Conservation (phyloP, 768 basidiomycete species). For the Xanthoconium stramineum region DNA sequence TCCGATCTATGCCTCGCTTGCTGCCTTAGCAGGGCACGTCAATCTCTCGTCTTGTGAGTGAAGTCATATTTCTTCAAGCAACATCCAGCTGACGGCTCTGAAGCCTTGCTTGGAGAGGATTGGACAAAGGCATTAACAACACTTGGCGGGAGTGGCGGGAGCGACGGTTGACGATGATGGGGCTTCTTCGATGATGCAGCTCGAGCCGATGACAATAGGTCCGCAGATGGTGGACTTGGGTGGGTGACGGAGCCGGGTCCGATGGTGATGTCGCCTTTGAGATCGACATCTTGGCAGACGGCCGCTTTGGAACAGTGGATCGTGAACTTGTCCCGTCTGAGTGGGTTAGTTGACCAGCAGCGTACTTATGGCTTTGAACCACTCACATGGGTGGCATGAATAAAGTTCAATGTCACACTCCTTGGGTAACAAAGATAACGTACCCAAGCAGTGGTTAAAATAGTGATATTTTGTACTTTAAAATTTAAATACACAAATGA, state of each 20-base stretch:
- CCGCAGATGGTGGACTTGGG: slow-evolving; percentile 93
- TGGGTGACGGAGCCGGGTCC: slow-evolving; percentile 91
- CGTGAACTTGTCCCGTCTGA: slow-evolving; percentile 82
- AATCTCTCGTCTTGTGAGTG: slow-evolving; percentile 9
- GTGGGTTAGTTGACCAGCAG: background rate
- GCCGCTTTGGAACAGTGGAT: slow-evolving; percentile 83
- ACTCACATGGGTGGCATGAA: slow-evolving; percentile 32
- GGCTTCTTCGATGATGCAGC: slow-evolving; percentile 90
- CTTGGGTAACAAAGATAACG: slow-evolving; percentile 7
- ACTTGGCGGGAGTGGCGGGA: background rate
- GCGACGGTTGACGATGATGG: slow-evolving; percentile 85
- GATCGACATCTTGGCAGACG: slow-evolving; percentile 90
- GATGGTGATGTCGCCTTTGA: slow-evolving; percentile 93
- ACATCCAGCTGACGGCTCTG: background rate
- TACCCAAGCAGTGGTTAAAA: slow-evolving; percentile 20
- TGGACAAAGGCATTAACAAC: slow-evolving; percentile 8
- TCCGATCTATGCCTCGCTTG: slow-evolving; percentile 15
- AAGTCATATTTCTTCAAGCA: background rate
- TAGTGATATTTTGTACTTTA: too few relatives aligned
- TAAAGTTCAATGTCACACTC: background rate
- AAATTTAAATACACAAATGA: too few relatives aligned
- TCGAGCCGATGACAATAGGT: slow-evolving; percentile 83
- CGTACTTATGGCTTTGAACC: background rate
- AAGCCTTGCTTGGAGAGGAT: slow-evolving; percentile 9
- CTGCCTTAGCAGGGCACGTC: slow-evolving; percentile 11